Evolutionary conservation across 2,329 filamentous ascomycete species (phyloP), one percentile per base, ranked within the genome.

Genomic region (Colletotrichum sp.): DNA sequence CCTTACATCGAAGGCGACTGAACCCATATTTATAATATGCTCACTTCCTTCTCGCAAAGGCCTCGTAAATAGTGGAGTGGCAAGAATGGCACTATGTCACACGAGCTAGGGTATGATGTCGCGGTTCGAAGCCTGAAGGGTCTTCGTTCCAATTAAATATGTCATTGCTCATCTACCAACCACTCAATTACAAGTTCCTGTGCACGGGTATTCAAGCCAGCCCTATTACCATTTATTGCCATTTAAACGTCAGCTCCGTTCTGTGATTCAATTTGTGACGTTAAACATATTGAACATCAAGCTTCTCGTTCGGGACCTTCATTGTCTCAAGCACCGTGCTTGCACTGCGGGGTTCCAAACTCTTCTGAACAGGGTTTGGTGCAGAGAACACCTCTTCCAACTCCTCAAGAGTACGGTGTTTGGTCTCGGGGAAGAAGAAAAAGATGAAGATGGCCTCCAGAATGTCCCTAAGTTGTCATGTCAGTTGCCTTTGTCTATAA

Each of bases 401-500:
- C 78, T 91, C 88, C 80, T 91, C 89, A 36, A 91, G 82, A 27
- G 88, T 86, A 7, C 84, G 80, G n/a, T 84, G 84, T 77, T 86
- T 87, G 3, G 86, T 87, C 78, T 87, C 85, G 0, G 84, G 84
- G 76, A 85, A 90, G 76, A 87, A 85, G 76, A 90, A 87, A 77
- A 88, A 90, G 36, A 87, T 86, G 13, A 87, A 76, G 0, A 78
- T 79, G 3, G 79, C 82, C 70, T 87, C 85, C 18, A 86, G 75
- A 6, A 86, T 68, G 61, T 87, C 84, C 71, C 71, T 73, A 29
- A 12, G 6, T 5, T 24, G 8, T 34, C 6, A 18, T 2, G 12
- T 72, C 8, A 72, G 69, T 11, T 16, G 16, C 16, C 11, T 16
- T 43, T 13, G 11, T 13, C 18, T 16, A 16, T 34, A 13, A 38